Evolutionary conservation across 805 yeast genomes (phyloP).

Genomic region (Candida coquimbonensis): DNA sequence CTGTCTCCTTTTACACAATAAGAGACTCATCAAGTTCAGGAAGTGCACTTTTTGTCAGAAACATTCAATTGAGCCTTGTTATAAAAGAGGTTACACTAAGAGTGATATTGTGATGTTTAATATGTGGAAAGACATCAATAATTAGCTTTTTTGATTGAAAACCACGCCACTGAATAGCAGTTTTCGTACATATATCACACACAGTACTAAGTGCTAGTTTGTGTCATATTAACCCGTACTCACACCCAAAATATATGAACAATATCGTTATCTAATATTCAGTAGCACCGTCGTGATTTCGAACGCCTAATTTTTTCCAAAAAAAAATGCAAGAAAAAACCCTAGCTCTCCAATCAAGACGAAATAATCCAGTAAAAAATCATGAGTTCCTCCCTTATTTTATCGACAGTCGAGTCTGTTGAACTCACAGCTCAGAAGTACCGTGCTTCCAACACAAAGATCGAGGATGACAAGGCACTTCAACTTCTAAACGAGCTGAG

Average conservation of each 20-base stretch:
- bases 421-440: conserved; percentile 17
- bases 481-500: conserved; percentile 27
- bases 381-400: neutral
- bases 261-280: too few species aligned
- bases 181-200: too few species aligned
- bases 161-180: too few species aligned
- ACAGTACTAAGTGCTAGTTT: too few species aligned
- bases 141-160: neutral
- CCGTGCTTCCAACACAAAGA: conserved; percentile 9
- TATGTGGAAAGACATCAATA: neutral
- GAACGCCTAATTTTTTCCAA: too few species aligned
- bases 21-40: conserved; percentile 5
- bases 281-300: too few species aligned
- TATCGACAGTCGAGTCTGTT: conserved; percentile 9
- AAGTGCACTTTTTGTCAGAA: conserved; percentile 6
- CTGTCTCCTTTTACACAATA: neutral
- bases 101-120: conserved; percentile 1
- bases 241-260: too few species aligned
- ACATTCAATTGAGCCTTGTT: conserved; percentile 1
- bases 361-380: neutral
- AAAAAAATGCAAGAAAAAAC: too few species aligned
- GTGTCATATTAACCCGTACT: too few species aligned
- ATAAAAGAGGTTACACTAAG: conserved; percentile 6
- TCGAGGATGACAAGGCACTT: conserved; percentile 14
- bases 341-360: too few species aligned